Evolutionary conservation across 2,329 filamentous ascomycete genomes (phyloP), one percentile per base, ranked within the genome.

Genomic region (Akanthomyces muscarius): DNA sequence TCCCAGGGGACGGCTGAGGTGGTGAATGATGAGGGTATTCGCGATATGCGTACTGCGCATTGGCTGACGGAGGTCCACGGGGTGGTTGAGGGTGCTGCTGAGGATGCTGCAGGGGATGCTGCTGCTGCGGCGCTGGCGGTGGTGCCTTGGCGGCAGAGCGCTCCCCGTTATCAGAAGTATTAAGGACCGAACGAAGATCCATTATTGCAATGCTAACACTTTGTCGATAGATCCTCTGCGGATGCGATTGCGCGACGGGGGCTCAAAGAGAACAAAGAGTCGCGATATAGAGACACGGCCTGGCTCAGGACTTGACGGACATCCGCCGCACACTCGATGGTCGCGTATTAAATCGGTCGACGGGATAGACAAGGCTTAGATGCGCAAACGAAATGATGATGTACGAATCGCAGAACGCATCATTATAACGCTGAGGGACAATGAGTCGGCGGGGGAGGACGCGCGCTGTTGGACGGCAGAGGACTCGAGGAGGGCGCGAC

Each of bases 121-220:
- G 62, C 25, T 64, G 62, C 47, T 33, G 62, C 41, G 62, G 51
- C 36, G 57, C 69, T 42, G 69, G 70, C 52, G 69, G 70, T 50
- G 69, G 69, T 59, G 73, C 71, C 66, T 73, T 74, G 62, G 72
- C 69, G 57, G 73, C 72, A 52, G 71, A 70, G 65, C 74, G 72
- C 57, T 76, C 79, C 68, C 75, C 79, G 63, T 74, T 74, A 65
- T 83, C 83, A 42, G 80, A 77, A 25, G 78, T 76, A 71, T 86
- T 86, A 54, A 86, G 74, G 69, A 87, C 81, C 18, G 78, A 79
- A 66, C 77, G 74, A 63, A 85, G 77, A 76, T 85, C 82, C 83
- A 85, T 80, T 42, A 36, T 55, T 18, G 38, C 45, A 41, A 42
- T 51, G 33, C 14, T 44, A 45, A 48, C n/a, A 5, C 18, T 8